A percentile compares a stretch with the other conserved stretches of the same genome.
Conservation (phyloP, 1,284 basidiomycete genomes). For the Cryptococcus maquisensis region DNA sequence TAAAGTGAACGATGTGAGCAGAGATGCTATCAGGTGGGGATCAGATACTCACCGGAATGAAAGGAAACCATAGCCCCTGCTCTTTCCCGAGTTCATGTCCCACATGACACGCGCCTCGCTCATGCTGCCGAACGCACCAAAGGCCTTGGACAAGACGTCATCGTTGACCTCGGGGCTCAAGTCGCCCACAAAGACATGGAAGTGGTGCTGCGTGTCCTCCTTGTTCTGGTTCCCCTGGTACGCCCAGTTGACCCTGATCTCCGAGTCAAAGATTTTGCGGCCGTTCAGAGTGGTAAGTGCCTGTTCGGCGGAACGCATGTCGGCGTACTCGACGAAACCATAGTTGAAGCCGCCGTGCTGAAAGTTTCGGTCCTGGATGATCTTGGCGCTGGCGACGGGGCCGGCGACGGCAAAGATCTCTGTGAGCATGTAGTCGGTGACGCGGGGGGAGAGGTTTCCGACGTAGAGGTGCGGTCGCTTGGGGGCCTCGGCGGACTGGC, state of each 20-base stretch:
- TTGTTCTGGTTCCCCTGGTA: constrained; percentile 81
- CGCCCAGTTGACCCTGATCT: constrained; percentile 96
- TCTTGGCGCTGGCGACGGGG: constrained; percentile 93
- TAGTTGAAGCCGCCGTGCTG: constrained; percentile 97
- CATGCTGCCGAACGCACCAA: constrained; percentile 87
- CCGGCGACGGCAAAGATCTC: constrained; percentile 96
- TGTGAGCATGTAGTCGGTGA: constrained; percentile 68
- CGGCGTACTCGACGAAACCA: constrained; percentile 95
- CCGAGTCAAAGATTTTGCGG: constrained; percentile 95
- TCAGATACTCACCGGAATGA: constrained; percentile 50
- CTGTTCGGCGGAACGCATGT: constrained; percentile 95
- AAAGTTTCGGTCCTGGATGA: constrained; percentile 96
- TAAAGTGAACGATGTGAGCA: constrained; percentile 76
- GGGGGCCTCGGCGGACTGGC: constrained; percentile 30
- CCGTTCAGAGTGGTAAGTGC: constrained; percentile 95
- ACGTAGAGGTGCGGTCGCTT: constrained; percentile 85
- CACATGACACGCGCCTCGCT: constrained; percentile 99
- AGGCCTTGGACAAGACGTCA: constrained; percentile 91
- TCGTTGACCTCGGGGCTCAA: constrained; percentile 97
- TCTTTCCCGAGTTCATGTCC: constrained; percentile 99
- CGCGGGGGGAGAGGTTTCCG: constrained; percentile 89
- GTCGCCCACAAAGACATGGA: constrained; percentile 97
- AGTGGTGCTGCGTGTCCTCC: constrained; percentile 92
- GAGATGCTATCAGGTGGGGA: constrained; percentile 44
- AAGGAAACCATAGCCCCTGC: constrained; percentile 58